Evolutionary conservation across 2,329 filamentous ascomycete species (phyloP), one percentile per base, ranked within the genome.

Genomic region (Sclerotinia minor): DNA sequence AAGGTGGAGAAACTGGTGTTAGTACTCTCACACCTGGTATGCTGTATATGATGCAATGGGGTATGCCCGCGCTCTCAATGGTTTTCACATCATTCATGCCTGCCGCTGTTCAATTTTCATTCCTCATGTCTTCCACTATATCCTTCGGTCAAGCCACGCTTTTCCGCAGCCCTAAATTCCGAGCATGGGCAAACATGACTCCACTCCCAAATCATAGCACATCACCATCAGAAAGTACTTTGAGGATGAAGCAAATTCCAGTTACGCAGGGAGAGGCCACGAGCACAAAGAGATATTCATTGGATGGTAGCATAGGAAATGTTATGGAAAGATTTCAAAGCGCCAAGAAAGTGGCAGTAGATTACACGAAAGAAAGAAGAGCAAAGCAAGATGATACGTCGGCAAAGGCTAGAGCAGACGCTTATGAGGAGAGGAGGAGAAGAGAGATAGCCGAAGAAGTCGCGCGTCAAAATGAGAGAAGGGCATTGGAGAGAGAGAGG

Each of bases 101-200:
- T 29, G 76, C 84, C 32, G 82, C 81, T 26, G 77, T 91, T 2
- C 87, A 90, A 75, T 74, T 91, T 41, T 89, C 86, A 79, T 90
- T 92, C 79, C 77, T 84, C 64, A 71, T 79, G 19, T 79, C 82
- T 3, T 76, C 77, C 64, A 0, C 77, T 5, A 69, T 80, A 19
- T 79, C 80, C 55, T 76, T 71, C 47, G 2, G 74, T 26, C 85
- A 88, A 77, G 75, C 81, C 5, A 77, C 76, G 58, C 64, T 84
- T 4, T 78, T 86, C 69, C 79, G 80, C 70, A 77, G 77, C 58
- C 69, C 75, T 6, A 74, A 73, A 72, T 76, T 83, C 71, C 79
- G 83, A 49, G 67, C 70, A 1, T 73, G 70, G 68, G 73, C 79
- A 19, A 79, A 79, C 26, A 78, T 84, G 67, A 64, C 71, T n/a